Evolutionary conservation across 495 filamentous ascomycete genomes (phyloP), one percentile per base, ranked within the genome.

Genomic region (Podospora pseudoanserina): DNA sequence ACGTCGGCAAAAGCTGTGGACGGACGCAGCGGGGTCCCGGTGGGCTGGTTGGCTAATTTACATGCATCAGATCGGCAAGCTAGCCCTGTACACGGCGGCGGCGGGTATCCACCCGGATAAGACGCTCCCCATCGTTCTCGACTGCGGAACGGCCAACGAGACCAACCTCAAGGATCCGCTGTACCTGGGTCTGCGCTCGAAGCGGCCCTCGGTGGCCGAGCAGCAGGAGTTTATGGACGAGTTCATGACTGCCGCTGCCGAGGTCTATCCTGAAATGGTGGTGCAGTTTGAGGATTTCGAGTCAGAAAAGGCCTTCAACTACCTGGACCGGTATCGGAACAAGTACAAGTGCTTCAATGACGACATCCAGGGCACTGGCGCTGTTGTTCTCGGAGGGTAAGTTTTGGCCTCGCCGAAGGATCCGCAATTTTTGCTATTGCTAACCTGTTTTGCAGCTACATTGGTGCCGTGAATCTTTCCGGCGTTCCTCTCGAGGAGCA

Each of bases 231-330:
- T 98, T 78, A 84, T 99, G 86, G 95, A 98, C 74, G 95, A 98
- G 84, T 87, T 99, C 80, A 99, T 99, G 95, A 83, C 88, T 73
- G 95, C 95, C 64, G 85, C 92, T 54, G 91, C 89, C 55, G 92
- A 95, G 76, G 89, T 91, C 67, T 96, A 87, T 88, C 93, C 93
- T 20, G 87, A 92, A 67, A 96, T 99, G 83, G 89, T 99, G 65
- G 91, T 99, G 69, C 95, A 99, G 79, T 99, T 97, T 71, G 95
- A 99, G 80, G 95, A 99, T 71, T 98, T 97, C 82, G 97, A 99
- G 85, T 97, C 94, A 71, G 84, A 87, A 68, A 87, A 87, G 78
- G 95, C 95, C 16, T 99, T 99, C 87, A 91, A 92, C 66, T 92
- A 94, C 61, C 85, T 99, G 55, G 90, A 96, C 77, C 86, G 93